Conservation (phyloP, 176 grass and related monocot genomes). For the Carex parvula region DNA sequence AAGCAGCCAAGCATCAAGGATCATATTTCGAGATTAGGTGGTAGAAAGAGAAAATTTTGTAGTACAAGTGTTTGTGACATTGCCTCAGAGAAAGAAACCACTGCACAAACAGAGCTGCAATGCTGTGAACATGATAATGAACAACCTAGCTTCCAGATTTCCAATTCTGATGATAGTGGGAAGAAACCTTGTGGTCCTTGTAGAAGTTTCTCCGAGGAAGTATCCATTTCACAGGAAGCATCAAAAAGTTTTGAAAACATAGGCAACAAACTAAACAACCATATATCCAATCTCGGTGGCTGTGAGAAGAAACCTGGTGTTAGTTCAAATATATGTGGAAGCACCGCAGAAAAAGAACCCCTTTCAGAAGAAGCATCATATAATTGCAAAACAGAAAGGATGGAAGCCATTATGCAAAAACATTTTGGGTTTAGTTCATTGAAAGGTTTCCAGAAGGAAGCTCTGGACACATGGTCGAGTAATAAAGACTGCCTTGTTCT, state of each 20-base stretch:
- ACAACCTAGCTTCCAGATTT: neutral
- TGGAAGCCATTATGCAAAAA: conserved; percentile 45
- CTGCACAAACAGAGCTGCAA: neutral
- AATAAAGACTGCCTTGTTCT: conserved; percentile 73
- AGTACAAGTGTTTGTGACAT: conserved; percentile 16
- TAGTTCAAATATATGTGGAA: conserved; percentile 3
- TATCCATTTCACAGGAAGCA: neutral
- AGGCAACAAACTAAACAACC: neutral
- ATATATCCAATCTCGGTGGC: neutral
- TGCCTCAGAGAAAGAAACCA: conserved; percentile 26
- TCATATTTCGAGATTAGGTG: conserved; percentile 24
- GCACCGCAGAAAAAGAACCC: conserved; percentile 5
- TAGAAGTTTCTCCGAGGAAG: neutral
- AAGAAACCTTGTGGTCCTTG: neutral
- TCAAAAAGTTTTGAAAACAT: neutral
- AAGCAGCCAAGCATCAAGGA: conserved; percentile 70
- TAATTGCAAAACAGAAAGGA: conserved; percentile 7
- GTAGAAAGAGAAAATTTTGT: neutral
- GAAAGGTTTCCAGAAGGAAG: conserved; percentile 81
- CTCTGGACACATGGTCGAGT: conserved; percentile 70
- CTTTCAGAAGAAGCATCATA: neutral
- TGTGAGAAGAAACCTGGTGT: neutral
- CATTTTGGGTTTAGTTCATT: conserved; percentile 68
- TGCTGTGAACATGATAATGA: conserved; percentile 11
- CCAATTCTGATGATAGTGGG: neutral